Base-by-base conservation (phyloP, 768 basidiomycete genomes). In the Amanita exitialis region DNA sequence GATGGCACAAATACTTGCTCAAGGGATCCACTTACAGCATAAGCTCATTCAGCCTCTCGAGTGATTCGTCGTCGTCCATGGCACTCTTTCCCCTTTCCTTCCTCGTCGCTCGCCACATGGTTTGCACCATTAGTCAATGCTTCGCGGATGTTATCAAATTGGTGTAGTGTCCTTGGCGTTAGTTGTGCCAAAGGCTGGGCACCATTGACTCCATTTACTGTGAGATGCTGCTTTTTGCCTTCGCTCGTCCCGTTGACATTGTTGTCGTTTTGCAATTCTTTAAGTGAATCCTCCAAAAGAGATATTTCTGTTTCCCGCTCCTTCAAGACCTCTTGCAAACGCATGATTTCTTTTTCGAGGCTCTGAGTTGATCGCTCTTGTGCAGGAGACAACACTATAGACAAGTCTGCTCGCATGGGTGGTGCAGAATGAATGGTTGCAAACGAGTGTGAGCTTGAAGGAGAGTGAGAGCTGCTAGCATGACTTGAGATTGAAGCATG, bases 341-440 rank as follows among this genome's bases (percentile, higher is more conserved):
- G 83, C 86, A 92, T 93, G 53, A 97, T 90, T 67, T 98, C 95
- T 60, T 87, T 85, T 66, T 96, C 93, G 54, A 96, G 74, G 63
- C 92, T 93, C 15, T 77, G 72, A 6, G 83, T 82, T 23, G 91
- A 90, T 44, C 94, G 80, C 58, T 90, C 87, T 53, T 75, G 74
- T 7, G 69, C 51, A 46, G 63, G 57, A 16, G 66, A 64, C n/a
- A 82, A 63, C 25, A 80, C 78, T 47, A 86, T 74, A 37, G 77
- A 79, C 28, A 82, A 69, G 59, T 76, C 82, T 21, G 79, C 77
- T n/a, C 75, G 72, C 10, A 18, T 16, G 21, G 66, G 54, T 52
- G 65, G 65, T 20, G 60, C 54, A n/a, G 61, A 58, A 39, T 64
- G 58, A 41, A 63, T 59, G 42, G 56, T 61, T 10, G 56, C 45